Evolutionary conservation across 257 asterid species (phyloP).

Genomic region (Capsicum rhomboideum): DNA sequence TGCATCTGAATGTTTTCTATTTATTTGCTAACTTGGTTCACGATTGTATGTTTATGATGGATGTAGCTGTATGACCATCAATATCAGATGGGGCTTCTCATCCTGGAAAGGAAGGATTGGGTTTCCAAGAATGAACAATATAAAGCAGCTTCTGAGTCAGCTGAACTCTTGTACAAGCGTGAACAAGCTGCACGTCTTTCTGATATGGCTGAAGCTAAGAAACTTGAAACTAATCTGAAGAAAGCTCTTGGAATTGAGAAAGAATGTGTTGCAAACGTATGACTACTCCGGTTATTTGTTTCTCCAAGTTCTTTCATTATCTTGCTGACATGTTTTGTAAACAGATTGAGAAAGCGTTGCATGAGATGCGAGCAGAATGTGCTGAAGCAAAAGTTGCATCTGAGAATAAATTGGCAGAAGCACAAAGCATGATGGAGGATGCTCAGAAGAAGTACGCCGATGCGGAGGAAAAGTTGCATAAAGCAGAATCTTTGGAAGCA

Average conservation of each 20-base stretch:
- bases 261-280: constrained; percentile 88
- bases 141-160: constrained; percentile 49
- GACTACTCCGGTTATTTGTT: not conserved
- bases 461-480: constrained; percentile 59
- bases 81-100: constrained; percentile 93
- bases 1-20: constrained; percentile 1
- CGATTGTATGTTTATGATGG: constrained; percentile 1
- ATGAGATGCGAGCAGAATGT: constrained; percentile 89
- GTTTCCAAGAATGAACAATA: constrained; percentile 62
- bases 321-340: constrained; percentile 5
- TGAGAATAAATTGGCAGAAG: constrained; percentile 67
- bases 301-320: not conserved
- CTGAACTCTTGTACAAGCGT: constrained; percentile 51
- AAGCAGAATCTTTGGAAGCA: constrained; percentile 79
- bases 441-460: constrained; percentile 57
- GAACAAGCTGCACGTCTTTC: constrained; percentile 59
- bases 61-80: constrained; percentile 73
- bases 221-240: constrained; percentile 73
- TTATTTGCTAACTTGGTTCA: not conserved
- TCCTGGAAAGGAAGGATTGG: constrained; percentile 85
- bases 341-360: constrained; percentile 92
- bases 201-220: constrained; percentile 58
- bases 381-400: constrained; percentile 83
- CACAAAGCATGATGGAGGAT: constrained; percentile 58
- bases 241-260: constrained; percentile 88